A percentile compares a stretch with the other conserved stretches of the same genome.
Conservation (phyloP, 2,329 filamentous ascomycete species). For the Colletotrichum sp. region DNA sequence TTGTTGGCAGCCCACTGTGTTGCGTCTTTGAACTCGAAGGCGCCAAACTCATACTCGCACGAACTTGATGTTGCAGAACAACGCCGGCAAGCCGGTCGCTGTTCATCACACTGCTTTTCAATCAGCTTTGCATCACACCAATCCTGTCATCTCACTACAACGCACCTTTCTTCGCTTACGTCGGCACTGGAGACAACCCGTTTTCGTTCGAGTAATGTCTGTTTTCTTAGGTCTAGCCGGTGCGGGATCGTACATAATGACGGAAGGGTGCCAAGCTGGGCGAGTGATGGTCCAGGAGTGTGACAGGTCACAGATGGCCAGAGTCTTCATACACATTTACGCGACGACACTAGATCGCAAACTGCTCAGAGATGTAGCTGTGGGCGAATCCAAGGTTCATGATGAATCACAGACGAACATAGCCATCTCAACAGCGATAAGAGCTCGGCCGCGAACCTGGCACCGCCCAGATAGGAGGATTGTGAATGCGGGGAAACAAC, state of each 20-base stretch:
- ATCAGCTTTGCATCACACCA: background rate
- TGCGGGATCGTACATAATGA: background rate
- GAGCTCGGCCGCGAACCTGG: background rate
- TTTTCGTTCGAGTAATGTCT: background rate
- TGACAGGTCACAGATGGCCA: background rate
- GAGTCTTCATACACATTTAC: background rate
- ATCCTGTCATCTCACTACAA: background rate
- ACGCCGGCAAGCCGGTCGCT: background rate
- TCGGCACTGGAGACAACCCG: background rate
- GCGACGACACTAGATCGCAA: background rate
- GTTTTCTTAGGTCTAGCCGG: background rate
- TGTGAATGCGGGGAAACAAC: background rate
- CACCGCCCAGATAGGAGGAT: fast-evolving
- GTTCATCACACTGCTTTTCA: background rate
- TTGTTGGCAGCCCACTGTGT: background rate
- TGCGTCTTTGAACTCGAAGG: background rate
- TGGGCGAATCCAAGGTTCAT: background rate
- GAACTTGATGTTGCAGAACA: background rate
- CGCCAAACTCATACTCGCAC: background rate
- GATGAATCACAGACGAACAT: background rate
- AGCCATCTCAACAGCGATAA: background rate
- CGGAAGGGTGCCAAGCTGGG: background rate
- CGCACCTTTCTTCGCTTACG: background rate
- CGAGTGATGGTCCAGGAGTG: background rate
- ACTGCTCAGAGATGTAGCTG: background rate